Percentiles rank a stretch among this genome's conserved stretches.
These are phyloP conservation scores for Saccharomycopsis babjevae DNA, from an alignment of 805 yeast species.

Conservation along the genomic window DNA sequence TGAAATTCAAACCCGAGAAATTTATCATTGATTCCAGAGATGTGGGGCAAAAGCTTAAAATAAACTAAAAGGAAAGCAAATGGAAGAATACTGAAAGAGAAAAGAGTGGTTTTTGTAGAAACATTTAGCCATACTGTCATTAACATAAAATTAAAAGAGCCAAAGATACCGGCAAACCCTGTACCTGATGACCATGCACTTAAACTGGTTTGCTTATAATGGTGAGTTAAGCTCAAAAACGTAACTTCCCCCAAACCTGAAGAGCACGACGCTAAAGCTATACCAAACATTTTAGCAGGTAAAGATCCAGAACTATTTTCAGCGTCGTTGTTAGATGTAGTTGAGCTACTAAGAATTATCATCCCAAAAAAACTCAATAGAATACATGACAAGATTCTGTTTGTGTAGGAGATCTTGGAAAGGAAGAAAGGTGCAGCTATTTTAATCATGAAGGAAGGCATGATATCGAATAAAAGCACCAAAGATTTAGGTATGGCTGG, in stretches of 20 bases:
- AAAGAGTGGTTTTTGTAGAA: slow-evolving; percentile 42
- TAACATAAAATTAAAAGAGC: slow-evolving; percentile 61
- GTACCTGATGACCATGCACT: slow-evolving; percentile 92
- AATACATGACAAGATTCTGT: slow-evolving; percentile 46
- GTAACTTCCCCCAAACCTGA: slow-evolving; percentile 90
- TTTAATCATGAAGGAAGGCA: slow-evolving; percentile 72
- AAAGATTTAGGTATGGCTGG: slow-evolving; percentile 73
- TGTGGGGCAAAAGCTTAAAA: slow-evolving; percentile 14
- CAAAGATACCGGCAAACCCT: slow-evolving; percentile 89
- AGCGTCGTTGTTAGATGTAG: slow-evolving; percentile 24
- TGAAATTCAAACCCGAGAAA: background rate
- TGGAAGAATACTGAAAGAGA: slow-evolving; percentile 50
- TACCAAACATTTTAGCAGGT: slow-evolving; percentile 47
- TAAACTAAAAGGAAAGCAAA: slow-evolving; percentile 35
- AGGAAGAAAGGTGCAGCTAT: slow-evolving; percentile 55
- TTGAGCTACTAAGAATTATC: slow-evolving; percentile 36
- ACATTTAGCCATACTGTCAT: slow-evolving; percentile 61
- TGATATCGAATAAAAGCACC: slow-evolving; percentile 75
- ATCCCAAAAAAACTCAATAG: slow-evolving; percentile 60
- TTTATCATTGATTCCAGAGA: slow-evolving; percentile 6
- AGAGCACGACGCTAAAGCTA: slow-evolving; percentile 67
- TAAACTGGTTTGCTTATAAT: slow-evolving; percentile 48
- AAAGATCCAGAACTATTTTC: slow-evolving; percentile 18
- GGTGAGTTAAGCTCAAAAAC: slow-evolving; percentile 79
- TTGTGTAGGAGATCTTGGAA: slow-evolving; percentile 49